Evolutionary conservation across 108 stramenopile genomes (phyloP).

Genomic region (Nitzschia sp.): DNA sequence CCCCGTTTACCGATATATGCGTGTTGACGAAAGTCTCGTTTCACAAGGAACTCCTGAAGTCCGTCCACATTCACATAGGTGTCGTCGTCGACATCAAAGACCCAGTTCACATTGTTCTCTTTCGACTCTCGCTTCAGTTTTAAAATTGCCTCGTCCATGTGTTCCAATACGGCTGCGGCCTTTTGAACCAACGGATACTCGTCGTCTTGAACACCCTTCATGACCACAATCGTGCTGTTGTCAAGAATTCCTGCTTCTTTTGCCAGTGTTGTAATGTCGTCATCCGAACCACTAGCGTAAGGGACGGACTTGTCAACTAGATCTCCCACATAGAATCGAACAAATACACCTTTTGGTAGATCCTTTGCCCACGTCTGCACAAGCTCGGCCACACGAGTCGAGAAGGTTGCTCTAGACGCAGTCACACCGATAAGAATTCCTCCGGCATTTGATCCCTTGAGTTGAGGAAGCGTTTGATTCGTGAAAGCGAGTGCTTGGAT

Average conservation of each 20-base stretch:
- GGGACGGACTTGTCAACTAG: not conserved
- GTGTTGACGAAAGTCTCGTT: not conserved
- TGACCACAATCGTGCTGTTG: not conserved
- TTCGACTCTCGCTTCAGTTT: not conserved
- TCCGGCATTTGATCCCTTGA: not conserved
- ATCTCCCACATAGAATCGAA: conserved; percentile 5
- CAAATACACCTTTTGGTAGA: not conserved
- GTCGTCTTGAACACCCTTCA: not conserved
- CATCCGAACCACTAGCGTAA: not conserved
- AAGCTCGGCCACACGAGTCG: not conserved
- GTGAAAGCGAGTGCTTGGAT: too few relatives aligned
- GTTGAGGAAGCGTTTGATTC: too few relatives aligned
- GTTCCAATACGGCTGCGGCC: not conserved
- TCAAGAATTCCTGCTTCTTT: not conserved
- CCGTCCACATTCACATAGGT: conserved; percentile 6
- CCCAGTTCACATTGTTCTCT: not conserved
- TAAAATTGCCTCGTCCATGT: not conserved
- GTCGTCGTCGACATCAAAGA: conserved; percentile 7
- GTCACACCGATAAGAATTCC: conserved; percentile 4
- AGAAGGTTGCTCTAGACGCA: not conserved
- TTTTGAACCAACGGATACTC: conserved; percentile 10
- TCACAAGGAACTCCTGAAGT: not conserved
- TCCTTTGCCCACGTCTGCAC: not conserved
- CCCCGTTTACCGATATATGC: not conserved
- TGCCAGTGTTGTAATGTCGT: not conserved